A percentile compares a stretch with the other conserved stretches of the same genome.
Evolutionary conservation across 2,329 filamentous ascomycete genomes (phyloP).

Genomic region (Calonectria leucothoes): DNA sequence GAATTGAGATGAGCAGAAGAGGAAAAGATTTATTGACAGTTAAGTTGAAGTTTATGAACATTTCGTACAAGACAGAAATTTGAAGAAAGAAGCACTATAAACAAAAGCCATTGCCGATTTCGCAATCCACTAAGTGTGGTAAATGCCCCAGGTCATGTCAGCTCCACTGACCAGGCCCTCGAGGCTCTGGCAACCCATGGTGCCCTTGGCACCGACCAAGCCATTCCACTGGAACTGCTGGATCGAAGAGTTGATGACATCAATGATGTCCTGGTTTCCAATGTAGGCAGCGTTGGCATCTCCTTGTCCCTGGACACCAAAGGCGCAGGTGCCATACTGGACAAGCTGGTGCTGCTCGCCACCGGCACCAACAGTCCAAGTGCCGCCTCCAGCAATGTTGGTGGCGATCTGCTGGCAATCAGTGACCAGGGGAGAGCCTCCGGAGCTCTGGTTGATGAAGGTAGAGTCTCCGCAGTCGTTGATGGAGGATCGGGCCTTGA

Average conservation of each 20-base stretch:
- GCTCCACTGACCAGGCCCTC: neutral
- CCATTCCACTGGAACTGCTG: neutral
- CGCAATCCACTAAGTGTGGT: neutral
- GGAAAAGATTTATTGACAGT: neutral
- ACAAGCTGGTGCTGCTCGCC: neutral
- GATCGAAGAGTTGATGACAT: neutral
- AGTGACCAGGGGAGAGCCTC: neutral
- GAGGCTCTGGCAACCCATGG: slow-evolving; percentile 3
- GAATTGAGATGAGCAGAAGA: neutral
- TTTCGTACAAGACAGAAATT: too few species aligned
- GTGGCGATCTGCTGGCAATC: neutral
- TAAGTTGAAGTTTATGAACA: too few species aligned
- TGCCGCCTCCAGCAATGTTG: neutral
- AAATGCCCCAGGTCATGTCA: neutral
- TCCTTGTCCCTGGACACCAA: neutral
- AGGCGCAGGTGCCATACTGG: neutral
- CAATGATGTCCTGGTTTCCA: neutral
- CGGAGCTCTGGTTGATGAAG: neutral
- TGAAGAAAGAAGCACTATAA: too few species aligned
- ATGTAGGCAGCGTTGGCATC: neutral
- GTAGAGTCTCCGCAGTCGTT: slow-evolving; percentile 1
- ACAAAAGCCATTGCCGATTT: neutral
- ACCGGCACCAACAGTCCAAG: neutral
- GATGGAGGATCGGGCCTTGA: neutral
- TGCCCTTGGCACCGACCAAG: neutral